Evolutionary conservation across 2,329 filamentous ascomycete genomes (phyloP).

Genomic region (Cladosporium sp.): DNA sequence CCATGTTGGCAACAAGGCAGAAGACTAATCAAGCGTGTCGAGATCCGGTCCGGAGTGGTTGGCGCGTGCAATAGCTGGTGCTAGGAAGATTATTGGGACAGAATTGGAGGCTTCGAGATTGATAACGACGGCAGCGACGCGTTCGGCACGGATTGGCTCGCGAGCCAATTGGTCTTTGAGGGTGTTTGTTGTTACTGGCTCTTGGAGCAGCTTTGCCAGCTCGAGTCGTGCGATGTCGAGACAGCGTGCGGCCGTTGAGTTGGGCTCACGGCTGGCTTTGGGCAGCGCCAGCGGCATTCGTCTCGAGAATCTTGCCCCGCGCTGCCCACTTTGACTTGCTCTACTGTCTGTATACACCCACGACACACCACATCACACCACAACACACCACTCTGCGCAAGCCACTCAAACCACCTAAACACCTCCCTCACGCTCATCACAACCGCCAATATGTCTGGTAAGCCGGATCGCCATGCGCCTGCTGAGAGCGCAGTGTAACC

Average conservation of each 20-base stretch:
- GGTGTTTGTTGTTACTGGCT: neutral
- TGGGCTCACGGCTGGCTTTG: neutral
- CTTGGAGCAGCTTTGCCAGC: neutral
- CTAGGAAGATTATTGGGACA: neutral
- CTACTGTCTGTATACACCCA: neutral
- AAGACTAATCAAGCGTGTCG: neutral
- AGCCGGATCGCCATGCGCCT: neutral
- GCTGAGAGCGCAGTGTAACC: neutral
- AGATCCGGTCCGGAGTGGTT: neutral
- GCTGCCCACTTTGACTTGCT: neutral
- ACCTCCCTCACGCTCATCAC: neutral
- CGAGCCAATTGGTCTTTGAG: neutral
- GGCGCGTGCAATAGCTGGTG: neutral
- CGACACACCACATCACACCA: neutral
- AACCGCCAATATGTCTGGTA: slow-evolving; percentile 22
- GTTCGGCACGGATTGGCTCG: neutral
- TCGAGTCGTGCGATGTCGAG: neutral
- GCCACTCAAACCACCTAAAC: neutral
- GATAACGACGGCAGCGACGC: neutral
- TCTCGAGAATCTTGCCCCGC: neutral
- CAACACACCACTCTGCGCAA: neutral
- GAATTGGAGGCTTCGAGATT: neutral
- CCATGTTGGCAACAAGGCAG: slow-evolving; percentile 44
- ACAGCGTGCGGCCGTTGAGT: neutral
- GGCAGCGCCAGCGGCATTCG: neutral